These are phyloP conservation scores for Ceratocystis huliohia DNA, from an alignment of 2,329 filamentous ascomycete genomes.

Conservation along the genomic window DNA sequence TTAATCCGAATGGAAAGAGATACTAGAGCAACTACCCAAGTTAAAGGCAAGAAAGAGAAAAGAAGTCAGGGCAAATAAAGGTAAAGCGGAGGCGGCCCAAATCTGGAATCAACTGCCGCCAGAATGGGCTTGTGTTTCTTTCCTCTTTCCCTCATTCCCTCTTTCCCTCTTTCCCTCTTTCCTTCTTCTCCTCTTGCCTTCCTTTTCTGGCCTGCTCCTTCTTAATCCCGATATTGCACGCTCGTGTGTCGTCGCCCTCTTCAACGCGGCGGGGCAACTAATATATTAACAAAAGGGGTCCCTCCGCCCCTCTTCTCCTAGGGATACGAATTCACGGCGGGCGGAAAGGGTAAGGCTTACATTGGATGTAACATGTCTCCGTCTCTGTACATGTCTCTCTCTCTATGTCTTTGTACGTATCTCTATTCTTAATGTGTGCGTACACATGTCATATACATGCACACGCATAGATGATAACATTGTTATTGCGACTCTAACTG, in stretches of 20 bases:
- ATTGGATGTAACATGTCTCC: neutral
- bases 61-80: neutral
- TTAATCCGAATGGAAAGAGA: neutral
- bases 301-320: neutral
- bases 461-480: neutral
- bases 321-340: neutral
- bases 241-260: neutral
- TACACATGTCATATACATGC: neutral
- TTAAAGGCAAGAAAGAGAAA: neutral
- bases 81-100: neutral
- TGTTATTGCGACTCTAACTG: neutral
- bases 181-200: neutral
- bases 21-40: neutral
- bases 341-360: neutral
- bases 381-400: neutral
- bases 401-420: neutral
- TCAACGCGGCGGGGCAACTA: neutral
- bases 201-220: neutral
- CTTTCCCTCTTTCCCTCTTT: neutral
- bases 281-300: neutral
- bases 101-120: conserved; percentile 1
- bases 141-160: neutral
- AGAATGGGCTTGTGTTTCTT: neutral
- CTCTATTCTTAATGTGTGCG: neutral
- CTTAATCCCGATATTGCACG: neutral